Evolutionary conservation across 805 yeast species (phyloP).

Genomic region (Candida peoriensis): DNA sequence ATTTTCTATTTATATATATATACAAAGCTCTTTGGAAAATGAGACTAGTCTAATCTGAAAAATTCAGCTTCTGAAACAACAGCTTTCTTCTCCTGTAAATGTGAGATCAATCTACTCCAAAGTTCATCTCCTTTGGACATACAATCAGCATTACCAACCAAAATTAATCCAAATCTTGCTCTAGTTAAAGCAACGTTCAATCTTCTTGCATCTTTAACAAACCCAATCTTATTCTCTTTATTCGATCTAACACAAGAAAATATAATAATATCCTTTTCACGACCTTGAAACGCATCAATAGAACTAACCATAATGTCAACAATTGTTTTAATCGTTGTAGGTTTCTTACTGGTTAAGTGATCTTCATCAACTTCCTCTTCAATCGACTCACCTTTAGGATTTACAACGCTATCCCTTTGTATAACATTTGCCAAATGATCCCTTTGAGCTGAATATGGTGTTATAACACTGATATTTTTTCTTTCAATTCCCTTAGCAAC

Average conservation of each 20-base stretch:
- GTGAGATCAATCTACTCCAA: conserved; percentile 6
- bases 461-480: conserved; percentile 57
- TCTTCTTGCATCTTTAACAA: conserved; percentile 54
- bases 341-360: conserved; percentile 10
- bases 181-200: conserved; percentile 55
- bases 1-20: too few species aligned
- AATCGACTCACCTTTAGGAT: conserved; percentile 45
- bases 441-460: conserved; percentile 75
- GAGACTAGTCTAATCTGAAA: too few species aligned
- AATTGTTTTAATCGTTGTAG: conserved; percentile 27
- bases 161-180: conserved; percentile 9
- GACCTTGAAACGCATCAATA: conserved; percentile 84
- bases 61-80: background rate
- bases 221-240: conserved; percentile 46
- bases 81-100: conserved; percentile 3
- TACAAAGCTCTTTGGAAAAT: too few species aligned
- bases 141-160: conserved; percentile 6
- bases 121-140: conserved; percentile 9
- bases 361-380: conserved; percentile 56
- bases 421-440: conserved; percentile 51
- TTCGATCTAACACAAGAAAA: conserved; percentile 73
- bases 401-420: conserved; percentile 46
- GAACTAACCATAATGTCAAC: conserved; percentile 47
- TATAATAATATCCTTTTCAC: conserved; percentile 74
- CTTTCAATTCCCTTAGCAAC: conserved; percentile 47